Percentiles rank a stretch among this genome's conserved stretches.
Conservation (phyloP, 2,329 filamentous ascomycete species). For the Verticillium nubilum region DNA sequence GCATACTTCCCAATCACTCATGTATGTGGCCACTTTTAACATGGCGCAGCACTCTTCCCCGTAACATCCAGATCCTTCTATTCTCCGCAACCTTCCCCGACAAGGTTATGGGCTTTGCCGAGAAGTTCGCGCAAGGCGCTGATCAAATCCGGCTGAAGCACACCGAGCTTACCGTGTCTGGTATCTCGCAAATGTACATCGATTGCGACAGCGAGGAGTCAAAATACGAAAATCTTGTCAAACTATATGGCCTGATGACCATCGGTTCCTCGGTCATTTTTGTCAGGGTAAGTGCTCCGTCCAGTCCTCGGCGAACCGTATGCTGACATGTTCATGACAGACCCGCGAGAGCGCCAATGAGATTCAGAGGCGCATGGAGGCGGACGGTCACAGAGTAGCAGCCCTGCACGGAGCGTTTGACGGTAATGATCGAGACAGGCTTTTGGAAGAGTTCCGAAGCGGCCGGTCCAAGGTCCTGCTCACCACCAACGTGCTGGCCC, state of each 20-base stretch:
- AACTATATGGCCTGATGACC: constrained; percentile 93
- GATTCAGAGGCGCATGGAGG: constrained; percentile 80
- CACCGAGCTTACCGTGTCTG: constrained; percentile 90
- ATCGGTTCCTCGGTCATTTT: constrained; percentile 98
- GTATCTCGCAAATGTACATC: constrained; percentile 97
- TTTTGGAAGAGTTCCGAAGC: constrained; percentile 81
- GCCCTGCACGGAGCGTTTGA: constrained; percentile 87
- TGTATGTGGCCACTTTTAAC: constrained; percentile 2
- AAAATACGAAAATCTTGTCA: constrained; percentile 85
- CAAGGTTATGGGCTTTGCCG: constrained; percentile 77
- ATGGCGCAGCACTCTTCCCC: constrained; percentile 60
- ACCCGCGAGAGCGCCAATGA: constrained; percentile 79
- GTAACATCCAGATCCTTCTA: constrained; percentile 76
- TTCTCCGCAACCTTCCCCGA: constrained; percentile 94
- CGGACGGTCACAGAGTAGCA: constrained; percentile 86
- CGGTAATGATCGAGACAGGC: constrained; percentile 71
- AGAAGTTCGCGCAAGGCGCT: constrained; percentile 76
- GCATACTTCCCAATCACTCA: constrained; percentile 21
- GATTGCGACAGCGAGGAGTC: constrained; percentile 77
- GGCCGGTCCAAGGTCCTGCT: constrained; percentile 94
- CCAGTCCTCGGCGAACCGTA: too few species aligned
- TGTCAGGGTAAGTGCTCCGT: constrained; percentile 61
- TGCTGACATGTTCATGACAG: constrained; percentile 34
- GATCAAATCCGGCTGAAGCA: constrained; percentile 84
- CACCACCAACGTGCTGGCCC: constrained; percentile 92